Conservation (phyloP, 176 grass and related monocot species). For the Triticum monococcum region DNA sequence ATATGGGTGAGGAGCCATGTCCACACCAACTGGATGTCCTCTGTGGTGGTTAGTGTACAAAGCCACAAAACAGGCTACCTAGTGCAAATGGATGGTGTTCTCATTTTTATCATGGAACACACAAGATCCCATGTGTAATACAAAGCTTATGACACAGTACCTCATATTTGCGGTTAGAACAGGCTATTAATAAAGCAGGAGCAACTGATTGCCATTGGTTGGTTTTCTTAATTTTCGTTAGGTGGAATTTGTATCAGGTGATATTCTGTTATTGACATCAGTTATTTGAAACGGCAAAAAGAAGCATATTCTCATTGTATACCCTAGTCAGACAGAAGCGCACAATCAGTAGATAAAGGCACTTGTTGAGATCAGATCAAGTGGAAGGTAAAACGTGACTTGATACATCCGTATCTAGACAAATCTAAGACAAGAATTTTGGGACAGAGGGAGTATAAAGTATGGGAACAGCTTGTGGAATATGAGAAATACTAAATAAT, state of each 20-base stretch:
- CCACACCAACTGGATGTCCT: background rate
- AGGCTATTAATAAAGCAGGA: background rate
- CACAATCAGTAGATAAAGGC: background rate
- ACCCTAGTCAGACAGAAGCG: background rate
- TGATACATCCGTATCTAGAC: too few relatives aligned
- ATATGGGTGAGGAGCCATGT: background rate
- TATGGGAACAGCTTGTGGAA: background rate
- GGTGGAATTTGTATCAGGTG: background rate
- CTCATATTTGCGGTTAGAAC: background rate
- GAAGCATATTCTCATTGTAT: background rate
- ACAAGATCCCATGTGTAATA: background rate
- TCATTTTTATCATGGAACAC: background rate
- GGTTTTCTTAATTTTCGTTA: background rate
- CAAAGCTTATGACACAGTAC: background rate
- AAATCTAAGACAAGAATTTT: too few relatives aligned
- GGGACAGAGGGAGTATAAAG: too few relatives aligned
- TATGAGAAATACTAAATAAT: background rate
- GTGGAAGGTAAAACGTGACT: too few relatives aligned
- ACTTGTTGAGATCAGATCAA: conserved; percentile 6
- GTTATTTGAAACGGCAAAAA: background rate
- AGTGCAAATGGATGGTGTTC: background rate
- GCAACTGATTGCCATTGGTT: background rate
- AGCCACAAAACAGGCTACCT: background rate
- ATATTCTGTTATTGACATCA: background rate
- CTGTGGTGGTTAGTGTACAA: background rate